Base-by-base conservation (phyloP, 352 stramenopile species). In the Globisporangium takayamanum region DNA sequence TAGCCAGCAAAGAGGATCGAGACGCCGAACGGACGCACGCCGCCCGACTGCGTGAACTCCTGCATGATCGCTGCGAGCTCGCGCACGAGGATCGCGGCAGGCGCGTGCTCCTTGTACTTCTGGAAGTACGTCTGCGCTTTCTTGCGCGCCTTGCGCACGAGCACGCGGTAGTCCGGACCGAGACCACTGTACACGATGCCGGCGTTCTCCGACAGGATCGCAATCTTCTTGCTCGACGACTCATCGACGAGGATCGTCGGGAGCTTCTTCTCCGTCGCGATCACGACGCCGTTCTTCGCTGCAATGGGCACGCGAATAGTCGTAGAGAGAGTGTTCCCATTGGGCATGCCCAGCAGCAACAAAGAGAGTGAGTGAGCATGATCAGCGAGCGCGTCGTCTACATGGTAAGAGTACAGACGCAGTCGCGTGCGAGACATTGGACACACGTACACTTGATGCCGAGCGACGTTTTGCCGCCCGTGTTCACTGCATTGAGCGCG, bases 191-290 rank as follows among this genome's bases (percentile, higher is more conserved):
- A 99, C 28, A 99, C 97, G 68, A 99, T 97, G 56, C 87, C 87
- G 10, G 89, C 83, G 39, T 78, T 77, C 64, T 95, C 83, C 33
- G 94, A 98, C 52, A 99, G 78, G 22, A 84, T 69, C 56, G 97
- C 83, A 55, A 99, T 97, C 81, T 99, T 99, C 52, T 96, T 87
- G 59, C 99, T 92, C 46, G 96, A 90, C 18, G 85, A 78, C 50
- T 96, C 80, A 61, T 99, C 97, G 30, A 99, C 92, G 16, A 99
- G 73, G 18, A 97, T 94, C 25, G 86, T 96, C 14, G 91, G 85
- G 25, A 98, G 68, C 68, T 99, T 99, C 78, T 99, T 99, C 68
- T 99, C 96, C 14, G 97, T 99, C 18, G 95, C 96, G 67, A 99
- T 98, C 45, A 99, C 97, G 5, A 99, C 97, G 51, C 97, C 97